Evolutionary conservation across 495 filamentous ascomycete species (phyloP).

Genomic region (Lentithecium fluviatile): DNA sequence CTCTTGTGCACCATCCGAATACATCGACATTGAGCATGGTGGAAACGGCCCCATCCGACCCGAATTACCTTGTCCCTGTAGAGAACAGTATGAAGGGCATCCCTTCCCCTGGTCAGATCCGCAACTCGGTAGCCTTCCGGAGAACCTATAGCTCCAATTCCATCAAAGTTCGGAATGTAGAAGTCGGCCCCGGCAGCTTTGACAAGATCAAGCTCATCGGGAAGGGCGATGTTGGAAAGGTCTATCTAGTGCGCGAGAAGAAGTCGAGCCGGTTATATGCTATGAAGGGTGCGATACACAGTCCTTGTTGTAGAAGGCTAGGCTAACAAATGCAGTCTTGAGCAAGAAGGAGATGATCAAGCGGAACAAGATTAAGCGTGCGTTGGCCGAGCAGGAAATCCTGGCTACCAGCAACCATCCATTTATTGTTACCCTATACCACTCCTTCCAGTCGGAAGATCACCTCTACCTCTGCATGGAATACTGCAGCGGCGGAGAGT

Average conservation of each 20-base stretch:
- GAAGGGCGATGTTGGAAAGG: slow-evolving; percentile 97
- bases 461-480: slow-evolving; percentile 99
- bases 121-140: slow-evolving; percentile 70
- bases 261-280: slow-evolving; percentile 93
- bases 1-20: slow-evolving; percentile 59
- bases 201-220: slow-evolving; percentile 99
- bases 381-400: slow-evolving; percentile 96
- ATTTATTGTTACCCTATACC: slow-evolving; percentile 97
- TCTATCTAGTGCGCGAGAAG: slow-evolving; percentile 96
- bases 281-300: slow-evolving; percentile 79
- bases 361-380: slow-evolving; percentile 99
- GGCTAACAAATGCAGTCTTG: slow-evolving; percentile 63
- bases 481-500: slow-evolving; percentile 97
- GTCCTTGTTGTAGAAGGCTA: slow-evolving; percentile 37
- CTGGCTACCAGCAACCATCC: slow-evolving; percentile 97
- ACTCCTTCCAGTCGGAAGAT: slow-evolving; percentile 98
- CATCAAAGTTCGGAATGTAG: slow-evolving; percentile 95
- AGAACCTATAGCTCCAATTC: slow-evolving; percentile 98
- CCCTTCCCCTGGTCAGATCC: slow-evolving; percentile 54
- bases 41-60: slow-evolving; percentile 46
- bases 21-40: slow-evolving; percentile 58
- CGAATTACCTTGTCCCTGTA: slow-evolving; percentile 47
- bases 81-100: slow-evolving; percentile 52
- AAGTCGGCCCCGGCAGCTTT: slow-evolving; percentile 92
- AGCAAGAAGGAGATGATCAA: slow-evolving; percentile 99